These are phyloP conservation scores for Emergomyces orientalis DNA, from an alignment of 2,329 filamentous ascomycete genomes.

Conservation along the genomic window DNA sequence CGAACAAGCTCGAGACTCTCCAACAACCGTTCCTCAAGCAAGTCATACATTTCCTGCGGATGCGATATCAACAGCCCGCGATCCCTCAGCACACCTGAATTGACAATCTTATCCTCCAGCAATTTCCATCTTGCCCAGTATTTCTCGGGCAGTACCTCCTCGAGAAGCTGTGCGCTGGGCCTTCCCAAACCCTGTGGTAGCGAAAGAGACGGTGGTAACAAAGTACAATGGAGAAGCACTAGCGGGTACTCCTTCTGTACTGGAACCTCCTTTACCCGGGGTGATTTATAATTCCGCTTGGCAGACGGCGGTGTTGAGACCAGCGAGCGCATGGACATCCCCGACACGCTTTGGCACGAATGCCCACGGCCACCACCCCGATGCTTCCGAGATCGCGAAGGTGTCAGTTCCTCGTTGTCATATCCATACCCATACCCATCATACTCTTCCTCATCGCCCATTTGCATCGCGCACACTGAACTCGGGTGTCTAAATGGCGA, in stretches of 20 bases:
- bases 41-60: slow-evolving; percentile 52
- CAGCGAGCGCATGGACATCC: slow-evolving; percentile 26
- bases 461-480: slow-evolving; percentile 34
- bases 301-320: slow-evolving; percentile 28
- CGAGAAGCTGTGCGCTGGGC: slow-evolving; percentile 37
- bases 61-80: slow-evolving; percentile 55
- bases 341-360: slow-evolving; percentile 19
- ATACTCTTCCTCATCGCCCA: slow-evolving; percentile 25
- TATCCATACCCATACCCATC: slow-evolving; percentile 20
- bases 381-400: slow-evolving; percentile 24
- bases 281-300: slow-evolving; percentile 20
- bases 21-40: slow-evolving; percentile 53
- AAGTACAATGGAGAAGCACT: slow-evolving; percentile 51
- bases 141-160: slow-evolving; percentile 40
- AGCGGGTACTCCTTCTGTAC: slow-evolving; percentile 43
- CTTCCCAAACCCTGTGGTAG: slow-evolving; percentile 32
- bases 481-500: slow-evolving; percentile 37
- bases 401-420: slow-evolving; percentile 32
- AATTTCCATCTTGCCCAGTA: slow-evolving; percentile 42
- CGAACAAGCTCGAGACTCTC: slow-evolving; percentile 50
- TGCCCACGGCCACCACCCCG: slow-evolving; percentile 11
- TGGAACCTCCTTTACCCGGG: slow-evolving; percentile 3
- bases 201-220: slow-evolving; percentile 44
- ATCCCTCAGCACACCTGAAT: slow-evolving; percentile 46
- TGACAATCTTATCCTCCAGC: slow-evolving; percentile 45